Conservation (phyloP, 306 rosid species). For the Betula pendula region DNA sequence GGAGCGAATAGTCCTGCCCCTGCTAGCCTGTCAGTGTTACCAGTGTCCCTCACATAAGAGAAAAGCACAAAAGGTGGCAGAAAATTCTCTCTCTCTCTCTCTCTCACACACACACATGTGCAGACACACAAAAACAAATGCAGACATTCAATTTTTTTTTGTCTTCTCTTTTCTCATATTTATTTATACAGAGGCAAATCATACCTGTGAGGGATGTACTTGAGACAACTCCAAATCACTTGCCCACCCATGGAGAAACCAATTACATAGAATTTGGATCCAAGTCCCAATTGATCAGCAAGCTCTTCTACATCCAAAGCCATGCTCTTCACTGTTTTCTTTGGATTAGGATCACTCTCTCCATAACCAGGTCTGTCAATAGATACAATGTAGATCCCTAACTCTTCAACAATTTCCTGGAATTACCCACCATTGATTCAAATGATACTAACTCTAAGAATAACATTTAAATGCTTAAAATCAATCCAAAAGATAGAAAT, state of each 20-base stretch:
- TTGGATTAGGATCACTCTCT: conserved; percentile 93
- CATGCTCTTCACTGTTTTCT: conserved; percentile 60
- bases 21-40: conserved; percentile 57
- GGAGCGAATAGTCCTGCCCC: conserved; percentile 78
- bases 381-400: conserved; percentile 65
- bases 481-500: not conserved
- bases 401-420: conserved; percentile 58
- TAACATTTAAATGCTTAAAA: not conserved
- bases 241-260: conserved; percentile 92
- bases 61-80: conserved; percentile 2
- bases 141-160: not conserved
- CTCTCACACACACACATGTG: no score
- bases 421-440: conserved; percentile 28
- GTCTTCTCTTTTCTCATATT: not conserved
- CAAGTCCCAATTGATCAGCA: conserved; percentile 76
- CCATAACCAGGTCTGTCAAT: conserved; percentile 95
- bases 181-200: conserved; percentile 15
- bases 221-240: conserved; percentile 72
- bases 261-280: conserved; percentile 67
- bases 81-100: not conserved
- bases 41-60: conserved; percentile 11
- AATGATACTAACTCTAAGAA: conserved; percentile 9
- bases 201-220: conserved; percentile 86
- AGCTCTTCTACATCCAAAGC: conserved; percentile 86
- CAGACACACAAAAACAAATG: not conserved